These are phyloP conservation scores for Paramecium bursaria DNA, from an alignment of 73 alveolate species.

Conservation along the genomic window DNA sequence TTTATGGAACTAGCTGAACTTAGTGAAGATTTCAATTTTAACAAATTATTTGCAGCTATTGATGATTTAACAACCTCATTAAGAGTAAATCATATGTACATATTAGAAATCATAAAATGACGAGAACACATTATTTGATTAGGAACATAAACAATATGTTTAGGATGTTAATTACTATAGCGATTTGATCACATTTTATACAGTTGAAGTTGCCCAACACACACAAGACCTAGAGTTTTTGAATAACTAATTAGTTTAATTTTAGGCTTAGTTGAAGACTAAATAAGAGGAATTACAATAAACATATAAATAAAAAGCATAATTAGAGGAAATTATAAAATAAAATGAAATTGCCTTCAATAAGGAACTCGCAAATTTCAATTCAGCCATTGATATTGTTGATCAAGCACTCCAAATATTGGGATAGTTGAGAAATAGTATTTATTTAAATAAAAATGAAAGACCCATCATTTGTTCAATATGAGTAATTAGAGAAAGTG, in stretches of 20 bases:
- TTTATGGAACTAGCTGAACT: conserved; percentile 19
- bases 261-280: neutral
- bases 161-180: conserved; percentile 14
- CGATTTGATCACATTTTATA: conserved; percentile 41
- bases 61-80: conserved; percentile 27
- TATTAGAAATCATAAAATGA: conserved; percentile 38
- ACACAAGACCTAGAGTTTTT: conserved; percentile 28
- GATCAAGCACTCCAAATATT: conserved; percentile 42
- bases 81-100: neutral
- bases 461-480: conserved; percentile 23
- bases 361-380: conserved; percentile 7
- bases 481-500: neutral
- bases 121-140: conserved; percentile 34
- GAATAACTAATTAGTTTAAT: conserved; percentile 1
- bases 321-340: conserved; percentile 38
- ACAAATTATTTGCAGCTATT: conserved; percentile 43
- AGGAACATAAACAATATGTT: conserved; percentile 33
- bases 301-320: conserved; percentile 27
- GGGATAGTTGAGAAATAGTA: neutral
- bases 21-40: conserved; percentile 42
- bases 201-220: conserved; percentile 45
- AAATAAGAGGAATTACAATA: conserved; percentile 43
- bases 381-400: conserved; percentile 57
- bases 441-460: neutral
- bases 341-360: conserved; percentile 51